A percentile compares a stretch with the other conserved stretches of the same genome.
Conservation (phyloP, 2,329 filamentous ascomycete genomes). For the Sporothrix luriei region DNA sequence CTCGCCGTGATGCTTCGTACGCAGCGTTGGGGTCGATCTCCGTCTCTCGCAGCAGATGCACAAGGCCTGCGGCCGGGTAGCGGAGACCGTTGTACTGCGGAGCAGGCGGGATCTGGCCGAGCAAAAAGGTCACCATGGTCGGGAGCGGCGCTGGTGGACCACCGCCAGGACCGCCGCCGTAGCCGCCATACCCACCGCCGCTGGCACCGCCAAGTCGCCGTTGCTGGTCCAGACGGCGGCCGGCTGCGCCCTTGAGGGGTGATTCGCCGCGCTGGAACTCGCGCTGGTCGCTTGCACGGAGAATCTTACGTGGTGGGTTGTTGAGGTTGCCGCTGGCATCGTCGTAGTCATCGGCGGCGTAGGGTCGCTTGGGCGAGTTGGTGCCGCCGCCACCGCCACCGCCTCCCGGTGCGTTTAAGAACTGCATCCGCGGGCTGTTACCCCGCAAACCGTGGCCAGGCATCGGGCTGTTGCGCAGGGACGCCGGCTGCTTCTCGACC, state of each 20-base stretch:
- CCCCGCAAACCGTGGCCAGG: constrained; percentile 36
- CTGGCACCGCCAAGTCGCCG: constrained; percentile 55
- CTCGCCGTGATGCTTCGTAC: constrained; percentile 49
- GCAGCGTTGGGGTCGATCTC: constrained; percentile 58
- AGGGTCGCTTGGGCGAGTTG: constrained; percentile 64
- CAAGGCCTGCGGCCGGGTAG: constrained; percentile 71
- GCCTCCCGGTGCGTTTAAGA: neutral
- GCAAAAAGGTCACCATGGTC: constrained; percentile 64
- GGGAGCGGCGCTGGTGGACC: constrained; percentile 66
- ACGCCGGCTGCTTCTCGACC: constrained; percentile 54
- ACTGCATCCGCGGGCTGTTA: constrained; percentile 32
- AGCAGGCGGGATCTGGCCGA: constrained; percentile 74
- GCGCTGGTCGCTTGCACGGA: constrained; percentile 69
- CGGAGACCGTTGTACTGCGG: constrained; percentile 70
- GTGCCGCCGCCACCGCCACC: constrained; percentile 37
- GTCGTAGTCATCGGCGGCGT: constrained; percentile 71
- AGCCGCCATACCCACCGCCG: constrained; percentile 36
- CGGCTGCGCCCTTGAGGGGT: constrained; percentile 86
- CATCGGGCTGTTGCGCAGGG: constrained; percentile 51
- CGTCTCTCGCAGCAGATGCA: constrained; percentile 70
- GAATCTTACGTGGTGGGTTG: constrained; percentile 76
- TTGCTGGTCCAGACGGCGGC: constrained; percentile 80
- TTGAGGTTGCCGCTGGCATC: constrained; percentile 52
- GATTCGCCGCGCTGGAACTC: constrained; percentile 89
- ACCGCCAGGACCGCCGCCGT: constrained; percentile 45